A percentile compares a stretch with the other conserved stretches of the same genome.
phyloP scores from a whole-genome alignment of 805 yeast species.

The Isabelozyma pseudorhagii region DNA sequence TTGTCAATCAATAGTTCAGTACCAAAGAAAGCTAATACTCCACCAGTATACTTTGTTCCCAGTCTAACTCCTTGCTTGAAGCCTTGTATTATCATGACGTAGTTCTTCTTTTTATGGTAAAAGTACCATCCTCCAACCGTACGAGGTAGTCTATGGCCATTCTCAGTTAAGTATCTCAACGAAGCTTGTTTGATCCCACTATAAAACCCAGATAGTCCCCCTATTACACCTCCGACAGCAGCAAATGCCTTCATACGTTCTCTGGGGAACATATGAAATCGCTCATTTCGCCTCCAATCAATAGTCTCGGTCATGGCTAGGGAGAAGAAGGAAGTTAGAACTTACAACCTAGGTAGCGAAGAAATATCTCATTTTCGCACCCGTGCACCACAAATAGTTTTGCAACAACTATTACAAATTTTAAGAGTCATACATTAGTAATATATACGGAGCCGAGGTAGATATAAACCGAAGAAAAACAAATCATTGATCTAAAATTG shows the following conservation, averaged over 20 bases:
- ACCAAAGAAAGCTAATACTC: conserved; percentile 52
- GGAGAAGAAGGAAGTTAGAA: not conserved
- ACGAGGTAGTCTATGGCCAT: conserved; percentile 76
- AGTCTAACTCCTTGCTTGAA: conserved; percentile 44
- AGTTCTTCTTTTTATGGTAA: conserved; percentile 80
- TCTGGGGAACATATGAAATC: conserved; percentile 50
- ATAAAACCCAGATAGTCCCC: conserved; percentile 55
- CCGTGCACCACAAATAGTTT: not conserved
- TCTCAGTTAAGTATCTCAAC: conserved; percentile 66
- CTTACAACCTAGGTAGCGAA: not conserved
- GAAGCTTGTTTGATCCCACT: conserved; percentile 56
- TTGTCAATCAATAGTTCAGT: conserved; percentile 62
- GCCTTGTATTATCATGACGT: conserved; percentile 62
- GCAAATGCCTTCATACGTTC: conserved; percentile 44
- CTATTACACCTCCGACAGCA: conserved; percentile 35
- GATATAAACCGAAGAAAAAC: not conserved
- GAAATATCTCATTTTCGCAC: not conserved
- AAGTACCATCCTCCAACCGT: conserved; percentile 85
- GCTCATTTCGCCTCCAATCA: conserved; percentile 20
- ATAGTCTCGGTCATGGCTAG: not conserved
- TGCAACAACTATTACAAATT: not conserved
- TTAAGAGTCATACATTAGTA: not conserved
- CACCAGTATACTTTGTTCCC: conserved; percentile 32
- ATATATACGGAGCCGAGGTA: not conserved
- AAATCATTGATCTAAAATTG: not conserved